A percentile compares a stretch with the other conserved stretches of the same genome.
Conservation (phyloP, 345 rosid species). For the Rhodomyrtus tomentosa region DNA sequence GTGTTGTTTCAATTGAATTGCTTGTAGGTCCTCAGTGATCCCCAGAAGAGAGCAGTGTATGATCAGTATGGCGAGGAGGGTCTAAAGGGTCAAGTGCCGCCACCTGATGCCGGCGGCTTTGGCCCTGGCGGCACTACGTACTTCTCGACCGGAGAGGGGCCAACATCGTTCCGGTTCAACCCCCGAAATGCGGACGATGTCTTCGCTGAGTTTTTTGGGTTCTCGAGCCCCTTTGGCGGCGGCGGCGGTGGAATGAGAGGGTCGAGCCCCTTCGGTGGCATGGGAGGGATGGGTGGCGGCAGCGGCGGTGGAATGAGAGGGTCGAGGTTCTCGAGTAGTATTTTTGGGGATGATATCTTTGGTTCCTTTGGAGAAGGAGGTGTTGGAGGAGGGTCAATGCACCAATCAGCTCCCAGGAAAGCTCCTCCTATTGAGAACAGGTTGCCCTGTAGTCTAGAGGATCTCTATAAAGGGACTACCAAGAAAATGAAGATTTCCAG, state of each 20-base stretch:
- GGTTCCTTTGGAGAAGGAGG: constrained; percentile 36
- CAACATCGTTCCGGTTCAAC: constrained; percentile 46
- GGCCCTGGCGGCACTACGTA: constrained; percentile 46
- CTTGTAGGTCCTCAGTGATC: constrained; percentile 69
- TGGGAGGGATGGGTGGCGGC: constrained; percentile 28
- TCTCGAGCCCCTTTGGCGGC: constrained; percentile 46
- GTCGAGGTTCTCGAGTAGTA: constrained; percentile 35
- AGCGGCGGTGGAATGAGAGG: constrained; percentile 22
- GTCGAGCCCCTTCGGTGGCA: constrained; percentile 44
- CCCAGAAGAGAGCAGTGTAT: constrained; percentile 67
- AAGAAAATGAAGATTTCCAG: constrained; percentile 94
- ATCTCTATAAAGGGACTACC: constrained; percentile 58
- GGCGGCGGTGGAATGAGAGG: background rate
- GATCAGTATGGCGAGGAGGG: constrained; percentile 91
- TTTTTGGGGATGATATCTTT: constrained; percentile 63
- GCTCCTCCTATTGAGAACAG: constrained; percentile 48
- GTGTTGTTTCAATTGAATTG: background rate
- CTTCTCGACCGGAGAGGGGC: constrained; percentile 59
- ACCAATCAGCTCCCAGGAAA: constrained; percentile 24
- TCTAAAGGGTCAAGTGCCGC: constrained; percentile 65
- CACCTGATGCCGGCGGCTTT: constrained; percentile 37
- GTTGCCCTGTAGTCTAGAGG: constrained; percentile 67
- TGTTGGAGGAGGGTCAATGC: constrained; percentile 2
- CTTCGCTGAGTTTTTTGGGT: constrained; percentile 67
- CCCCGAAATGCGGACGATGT: constrained; percentile 68